Conservation (phyloP, 768 basidiomycete genomes). For the Leccinum aurantiacum region DNA sequence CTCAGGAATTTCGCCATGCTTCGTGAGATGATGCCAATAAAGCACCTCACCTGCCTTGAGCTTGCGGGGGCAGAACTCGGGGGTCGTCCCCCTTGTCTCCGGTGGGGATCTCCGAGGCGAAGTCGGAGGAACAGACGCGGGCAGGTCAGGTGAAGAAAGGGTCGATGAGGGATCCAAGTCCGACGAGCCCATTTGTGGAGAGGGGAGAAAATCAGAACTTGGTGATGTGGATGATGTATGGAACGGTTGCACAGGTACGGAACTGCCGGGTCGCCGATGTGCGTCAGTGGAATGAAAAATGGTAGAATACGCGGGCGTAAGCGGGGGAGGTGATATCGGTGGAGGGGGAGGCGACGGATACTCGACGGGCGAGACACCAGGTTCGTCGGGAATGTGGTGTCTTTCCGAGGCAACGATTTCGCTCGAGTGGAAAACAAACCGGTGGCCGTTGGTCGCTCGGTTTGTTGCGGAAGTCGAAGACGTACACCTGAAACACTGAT, state of each 20-base stretch:
- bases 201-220: constrained; percentile 22
- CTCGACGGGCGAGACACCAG: constrained; percentile 55
- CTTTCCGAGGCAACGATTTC: constrained; percentile 66
- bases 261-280: constrained; percentile 10
- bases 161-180: constrained; percentile 24
- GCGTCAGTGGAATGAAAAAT: constrained; percentile 23
- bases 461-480: constrained; percentile 65
- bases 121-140: constrained; percentile 16
- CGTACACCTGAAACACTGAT: constrained; percentile 68
- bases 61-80: constrained; percentile 34
- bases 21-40: constrained; percentile 75
- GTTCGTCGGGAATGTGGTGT: constrained; percentile 61
- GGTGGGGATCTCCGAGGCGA: constrained; percentile 27
- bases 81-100: constrained; percentile 12
- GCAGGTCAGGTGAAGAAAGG: constrained; percentile 27
- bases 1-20: constrained; percentile 70
- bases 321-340: constrained; percentile 33
- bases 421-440: constrained; percentile 82
- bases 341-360: constrained; percentile 32
- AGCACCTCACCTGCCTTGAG: constrained; percentile 62
- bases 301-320: constrained; percentile 31
- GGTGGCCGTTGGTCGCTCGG: constrained; percentile 78
- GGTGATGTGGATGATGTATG: constrained; percentile 18
- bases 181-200: constrained; percentile 23
- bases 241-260: constrained; percentile 19